Evolutionary conservation across 192 early-diverging fungal species (phyloP).

Genomic region (Podila verticillata): DNA sequence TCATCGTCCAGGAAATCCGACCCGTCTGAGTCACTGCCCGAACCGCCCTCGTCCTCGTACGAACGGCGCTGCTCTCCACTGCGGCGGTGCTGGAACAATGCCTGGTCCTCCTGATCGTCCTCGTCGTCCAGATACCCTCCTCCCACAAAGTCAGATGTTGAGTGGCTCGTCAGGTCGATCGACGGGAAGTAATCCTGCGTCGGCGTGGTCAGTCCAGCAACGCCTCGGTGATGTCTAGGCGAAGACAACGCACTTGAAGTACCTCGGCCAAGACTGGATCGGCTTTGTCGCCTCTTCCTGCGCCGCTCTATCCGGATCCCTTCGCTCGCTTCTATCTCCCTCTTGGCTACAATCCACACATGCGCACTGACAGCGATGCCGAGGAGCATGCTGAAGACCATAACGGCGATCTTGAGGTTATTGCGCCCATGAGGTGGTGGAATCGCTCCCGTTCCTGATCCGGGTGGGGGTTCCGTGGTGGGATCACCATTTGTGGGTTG

Average conservation of each 20-base stretch:
- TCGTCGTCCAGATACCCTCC: slow-evolving; percentile 14
- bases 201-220: slow-evolving; percentile 9
- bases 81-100: not conserved
- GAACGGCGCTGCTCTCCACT: not conserved
- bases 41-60: not conserved
- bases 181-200: not conserved
- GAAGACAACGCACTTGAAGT: not conserved
- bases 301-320: slow-evolving; percentile 36
- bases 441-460: not conserved
- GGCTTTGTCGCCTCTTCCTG: slow-evolving; percentile 30
- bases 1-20: slow-evolving; percentile 18
- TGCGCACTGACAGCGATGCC: slow-evolving; percentile 60
- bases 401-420: slow-evolving; percentile 30
- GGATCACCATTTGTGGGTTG: slow-evolving; percentile 2
- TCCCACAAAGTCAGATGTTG: not conserved
- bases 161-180: not conserved
- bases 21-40: slow-evolving; percentile 25
- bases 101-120: not conserved
- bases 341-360: slow-evolving; percentile 58
- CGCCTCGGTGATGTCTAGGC: not conserved
- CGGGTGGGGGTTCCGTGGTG: not conserved
- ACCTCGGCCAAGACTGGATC: not conserved
- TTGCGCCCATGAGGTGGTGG: slow-evolving; percentile 13
- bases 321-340: slow-evolving; percentile 53
- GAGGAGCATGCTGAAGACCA: slow-evolving; percentile 44